Conservation (phyloP, 2,329 filamentous ascomycete species). For the Microcera coccophila region DNA sequence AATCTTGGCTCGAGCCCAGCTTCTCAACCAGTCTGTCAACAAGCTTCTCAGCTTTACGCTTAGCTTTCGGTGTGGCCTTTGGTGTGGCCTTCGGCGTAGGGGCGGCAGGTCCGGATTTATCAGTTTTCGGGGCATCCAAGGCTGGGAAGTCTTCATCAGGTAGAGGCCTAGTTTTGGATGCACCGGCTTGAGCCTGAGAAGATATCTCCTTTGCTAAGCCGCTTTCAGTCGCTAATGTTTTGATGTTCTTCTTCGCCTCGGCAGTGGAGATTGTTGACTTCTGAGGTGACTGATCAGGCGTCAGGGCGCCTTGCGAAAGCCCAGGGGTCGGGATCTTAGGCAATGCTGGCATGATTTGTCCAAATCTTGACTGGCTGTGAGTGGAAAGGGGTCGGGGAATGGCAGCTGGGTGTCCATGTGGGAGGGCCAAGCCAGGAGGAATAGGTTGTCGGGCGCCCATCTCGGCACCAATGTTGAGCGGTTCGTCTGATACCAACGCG, state of each 20-base stretch:
- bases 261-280: slow-evolving; percentile 25
- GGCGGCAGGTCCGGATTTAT: slow-evolving; percentile 33
- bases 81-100: slow-evolving; percentile 34
- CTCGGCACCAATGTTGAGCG: slow-evolving; percentile 11
- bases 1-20: slow-evolving; percentile 11
- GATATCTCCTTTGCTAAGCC: slow-evolving; percentile 46
- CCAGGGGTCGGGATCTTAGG: slow-evolving; percentile 25
- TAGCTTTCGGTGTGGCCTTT: slow-evolving; percentile 29
- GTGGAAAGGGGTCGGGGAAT: slow-evolving; percentile 20
- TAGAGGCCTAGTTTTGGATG: slow-evolving; percentile 32
- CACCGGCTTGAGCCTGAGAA: slow-evolving; percentile 32
- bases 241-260: slow-evolving; percentile 42
- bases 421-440: slow-evolving; percentile 30
- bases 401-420: slow-evolving; percentile 16
- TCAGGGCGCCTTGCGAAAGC: slow-evolving; percentile 24
- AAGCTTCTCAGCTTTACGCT: slow-evolving; percentile 28
- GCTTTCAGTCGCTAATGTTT: slow-evolving; percentile 43
- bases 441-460: slow-evolving; percentile 20
- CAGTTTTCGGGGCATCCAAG: slow-evolving; percentile 43
- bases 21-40: slow-evolving; percentile 25
- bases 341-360: slow-evolving; percentile 25
- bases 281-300: slow-evolving; percentile 33
- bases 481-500: slow-evolving; percentile 63
- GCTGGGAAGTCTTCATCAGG: slow-evolving; percentile 63
- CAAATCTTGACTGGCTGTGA: slow-evolving; percentile 15